Conservation (phyloP, 208 protist genomes). For the Trypanosoma caninum region DNA sequence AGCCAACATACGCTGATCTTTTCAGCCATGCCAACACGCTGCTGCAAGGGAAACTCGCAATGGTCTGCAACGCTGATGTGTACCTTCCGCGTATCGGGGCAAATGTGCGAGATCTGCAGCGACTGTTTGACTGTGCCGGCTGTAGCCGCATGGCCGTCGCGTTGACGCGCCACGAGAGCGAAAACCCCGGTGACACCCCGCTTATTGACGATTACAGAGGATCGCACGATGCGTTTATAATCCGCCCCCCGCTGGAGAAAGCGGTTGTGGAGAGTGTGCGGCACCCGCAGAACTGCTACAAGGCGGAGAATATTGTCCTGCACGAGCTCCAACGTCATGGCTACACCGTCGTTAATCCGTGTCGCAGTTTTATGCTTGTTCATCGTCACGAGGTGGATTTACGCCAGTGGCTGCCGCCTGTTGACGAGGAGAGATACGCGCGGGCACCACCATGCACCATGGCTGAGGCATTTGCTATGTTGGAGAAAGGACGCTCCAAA, state of each 20-base stretch:
- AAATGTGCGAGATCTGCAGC: slow-evolving; percentile 22
- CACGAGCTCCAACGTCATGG: slow-evolving; percentile 61
- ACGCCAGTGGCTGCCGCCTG: slow-evolving; percentile 81
- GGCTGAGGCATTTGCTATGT: slow-evolving; percentile 26
- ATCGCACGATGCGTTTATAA: slow-evolving; percentile 85
- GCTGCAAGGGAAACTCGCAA: slow-evolving; percentile 39
- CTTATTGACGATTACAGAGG: slow-evolving; percentile 79
- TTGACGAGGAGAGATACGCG: slow-evolving; percentile 68
- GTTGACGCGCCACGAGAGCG: slow-evolving; percentile 78
- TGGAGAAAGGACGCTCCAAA: neutral
- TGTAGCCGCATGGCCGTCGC: slow-evolving; percentile 37
- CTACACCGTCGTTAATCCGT: slow-evolving; percentile 69
- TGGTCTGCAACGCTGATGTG: slow-evolving; percentile 88
- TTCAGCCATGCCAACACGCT: slow-evolving; percentile 69
- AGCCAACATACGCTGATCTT: slow-evolving; percentile 72
- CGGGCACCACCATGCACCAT: slow-evolving; percentile 45
- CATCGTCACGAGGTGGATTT: slow-evolving; percentile 74
- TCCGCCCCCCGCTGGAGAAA: slow-evolving; percentile 47
- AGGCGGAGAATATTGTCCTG: slow-evolving; percentile 86
- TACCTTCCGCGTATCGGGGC: slow-evolving; percentile 48
- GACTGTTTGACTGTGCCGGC: slow-evolving; percentile 28
- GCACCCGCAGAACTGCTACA: slow-evolving; percentile 85
- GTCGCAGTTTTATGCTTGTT: slow-evolving; percentile 51
- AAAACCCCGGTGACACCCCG: slow-evolving; percentile 38
- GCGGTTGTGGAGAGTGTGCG: slow-evolving; percentile 38